Percentiles rank a stretch among this genome's conserved stretches.
phyloP scores from a whole-genome alignment of 768 basidiomycete species.

The Boletus barrowsii region DNA sequence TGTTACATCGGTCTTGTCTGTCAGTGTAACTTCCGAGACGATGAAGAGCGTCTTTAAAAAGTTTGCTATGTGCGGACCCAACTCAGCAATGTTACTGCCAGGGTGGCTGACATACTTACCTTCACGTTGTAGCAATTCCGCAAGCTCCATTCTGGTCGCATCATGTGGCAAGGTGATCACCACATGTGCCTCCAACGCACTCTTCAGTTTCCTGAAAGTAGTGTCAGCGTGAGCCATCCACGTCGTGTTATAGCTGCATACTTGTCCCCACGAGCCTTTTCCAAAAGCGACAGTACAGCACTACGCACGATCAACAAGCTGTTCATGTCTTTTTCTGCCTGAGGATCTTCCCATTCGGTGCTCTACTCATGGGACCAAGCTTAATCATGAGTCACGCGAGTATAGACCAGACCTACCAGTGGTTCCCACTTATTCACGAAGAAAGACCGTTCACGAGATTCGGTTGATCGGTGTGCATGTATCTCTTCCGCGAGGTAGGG shows the following conservation, averaged over 20 bases:
- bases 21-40: slow-evolving; percentile 65
- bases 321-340: slow-evolving; percentile 61
- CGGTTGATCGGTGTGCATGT: slow-evolving; percentile 34
- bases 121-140: slow-evolving; percentile 47
- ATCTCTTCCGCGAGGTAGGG: slow-evolving; percentile 93
- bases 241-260: slow-evolving; percentile 31
- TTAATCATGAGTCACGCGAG: not conserved
- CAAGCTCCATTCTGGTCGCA: slow-evolving; percentile 21
- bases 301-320: slow-evolving; percentile 57
- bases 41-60: slow-evolving; percentile 76
- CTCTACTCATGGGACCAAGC: slow-evolving; percentile 34
- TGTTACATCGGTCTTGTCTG: slow-evolving; percentile 42
- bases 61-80: slow-evolving; percentile 40
- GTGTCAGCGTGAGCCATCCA: slow-evolving; percentile 1
- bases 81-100: not conserved
- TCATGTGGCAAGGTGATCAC: slow-evolving; percentile 53
- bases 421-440: slow-evolving; percentile 70
- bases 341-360: slow-evolving; percentile 57
- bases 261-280: slow-evolving; percentile 76
- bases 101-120: slow-evolving; percentile 15
- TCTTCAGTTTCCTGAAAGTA: slow-evolving; percentile 60
- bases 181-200: slow-evolving; percentile 75
- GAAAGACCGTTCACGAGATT: slow-evolving; percentile 45
- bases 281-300: slow-evolving; percentile 63
- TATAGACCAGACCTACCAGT: slow-evolving; percentile 45